These are phyloP conservation scores for Ogataea glucozyma DNA, from an alignment of 805 yeast genomes.

Conservation along the genomic window DNA sequence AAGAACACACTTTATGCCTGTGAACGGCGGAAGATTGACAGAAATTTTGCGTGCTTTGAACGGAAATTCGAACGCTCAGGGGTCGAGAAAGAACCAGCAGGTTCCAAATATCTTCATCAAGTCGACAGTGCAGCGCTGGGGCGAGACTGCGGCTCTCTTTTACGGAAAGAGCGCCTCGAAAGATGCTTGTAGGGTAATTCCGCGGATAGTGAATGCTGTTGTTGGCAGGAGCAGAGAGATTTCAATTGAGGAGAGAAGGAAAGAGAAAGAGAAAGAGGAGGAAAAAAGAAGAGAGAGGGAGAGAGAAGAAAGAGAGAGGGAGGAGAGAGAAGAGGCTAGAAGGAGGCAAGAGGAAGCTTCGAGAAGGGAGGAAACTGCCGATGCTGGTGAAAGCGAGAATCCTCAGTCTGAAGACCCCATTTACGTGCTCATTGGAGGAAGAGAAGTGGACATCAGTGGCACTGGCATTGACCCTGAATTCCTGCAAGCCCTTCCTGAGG, in stretches of 20 bases:
- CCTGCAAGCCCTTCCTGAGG: constrained; percentile 86
- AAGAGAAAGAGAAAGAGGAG: constrained; percentile 30
- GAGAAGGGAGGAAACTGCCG: too few species aligned
- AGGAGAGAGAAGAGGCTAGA: constrained; percentile 37
- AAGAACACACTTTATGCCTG: constrained; percentile 15
- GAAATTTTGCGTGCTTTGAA: constrained; percentile 24
- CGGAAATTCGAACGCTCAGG: constrained; percentile 13
- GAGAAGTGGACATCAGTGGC: constrained; percentile 81
- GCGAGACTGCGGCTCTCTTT: constrained; percentile 53
- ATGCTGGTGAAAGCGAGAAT: constrained; percentile 1
- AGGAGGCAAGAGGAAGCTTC: constrained; percentile 25
- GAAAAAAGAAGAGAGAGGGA: constrained; percentile 31
- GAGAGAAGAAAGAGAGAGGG: constrained; percentile 32
- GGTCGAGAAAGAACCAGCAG: constrained; percentile 19
- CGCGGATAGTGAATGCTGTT: constrained; percentile 47
- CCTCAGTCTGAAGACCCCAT: constrained; percentile 45
- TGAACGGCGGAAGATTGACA: constrained; percentile 19
- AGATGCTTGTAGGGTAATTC: constrained; percentile 38
- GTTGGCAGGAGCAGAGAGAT: constrained; percentile 48
- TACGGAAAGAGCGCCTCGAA: constrained; percentile 43
- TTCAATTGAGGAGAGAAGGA: constrained; percentile 33
- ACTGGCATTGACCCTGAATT: constrained; percentile 92
- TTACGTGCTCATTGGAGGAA: constrained; percentile 71
- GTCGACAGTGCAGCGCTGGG: constrained; percentile 67
- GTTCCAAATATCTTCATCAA: constrained; percentile 26